Percentiles rank a stretch among this genome's conserved stretches.
Conservation (phyloP, 1,139 yeast species). For the Pneumocystis murina region DNA sequence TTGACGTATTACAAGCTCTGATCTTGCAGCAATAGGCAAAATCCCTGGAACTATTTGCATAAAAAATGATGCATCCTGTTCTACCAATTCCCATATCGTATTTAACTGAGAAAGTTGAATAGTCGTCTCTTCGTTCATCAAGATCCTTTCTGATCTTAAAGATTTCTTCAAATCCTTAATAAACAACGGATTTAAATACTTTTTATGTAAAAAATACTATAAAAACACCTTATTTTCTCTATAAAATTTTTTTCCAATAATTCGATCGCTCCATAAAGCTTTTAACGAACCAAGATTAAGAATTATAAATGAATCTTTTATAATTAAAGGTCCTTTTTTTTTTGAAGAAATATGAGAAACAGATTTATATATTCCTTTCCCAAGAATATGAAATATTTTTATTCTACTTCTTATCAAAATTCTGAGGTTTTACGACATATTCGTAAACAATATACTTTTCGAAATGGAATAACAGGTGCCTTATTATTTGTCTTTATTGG, state of each 20-base stretch:
- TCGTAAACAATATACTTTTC: slow-evolving; percentile 1
- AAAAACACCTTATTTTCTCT: background rate
- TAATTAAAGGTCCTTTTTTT: background rate
- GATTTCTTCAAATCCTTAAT: slow-evolving; percentile 1
- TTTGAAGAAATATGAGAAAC: background rate
- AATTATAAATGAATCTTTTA: background rate
- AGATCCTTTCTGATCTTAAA: slow-evolving; percentile 2
- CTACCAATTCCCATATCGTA: slow-evolving; percentile 25
- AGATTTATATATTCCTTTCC: background rate
- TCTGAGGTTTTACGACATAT: background rate
- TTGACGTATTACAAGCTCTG: slow-evolving; percentile 22
- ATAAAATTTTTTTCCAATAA: background rate
- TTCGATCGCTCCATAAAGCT: background rate
- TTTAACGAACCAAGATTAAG: background rate
- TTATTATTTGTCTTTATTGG: slow-evolving; percentile 5
- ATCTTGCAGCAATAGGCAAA: slow-evolving; percentile 25
- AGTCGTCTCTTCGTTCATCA: slow-evolving; percentile 4
- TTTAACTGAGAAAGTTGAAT: slow-evolving; percentile 21
- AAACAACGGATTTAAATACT: slow-evolving; percentile 3
- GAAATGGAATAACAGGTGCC: slow-evolving; percentile 7
- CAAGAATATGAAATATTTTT: background rate
- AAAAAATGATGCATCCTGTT: slow-evolving; percentile 25
- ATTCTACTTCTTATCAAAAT: background rate
- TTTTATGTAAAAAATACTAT: slow-evolving; percentile 5
- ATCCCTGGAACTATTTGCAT: slow-evolving; percentile 26